phyloP scores from a whole-genome alignment of 139 green algal genomes.

The Picochlorum sp. region DNA sequence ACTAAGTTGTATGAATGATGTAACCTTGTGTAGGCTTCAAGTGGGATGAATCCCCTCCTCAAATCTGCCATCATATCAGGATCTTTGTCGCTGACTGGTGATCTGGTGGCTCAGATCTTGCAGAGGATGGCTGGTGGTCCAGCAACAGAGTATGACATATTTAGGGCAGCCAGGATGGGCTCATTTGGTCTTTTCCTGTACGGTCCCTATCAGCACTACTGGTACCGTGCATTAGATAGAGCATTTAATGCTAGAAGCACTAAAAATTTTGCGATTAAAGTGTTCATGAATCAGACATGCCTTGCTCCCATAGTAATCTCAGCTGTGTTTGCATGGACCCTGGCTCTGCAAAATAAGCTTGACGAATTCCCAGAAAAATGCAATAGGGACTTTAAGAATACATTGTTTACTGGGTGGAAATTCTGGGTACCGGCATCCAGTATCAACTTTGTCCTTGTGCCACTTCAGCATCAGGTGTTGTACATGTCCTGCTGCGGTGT shows the following conservation, averaged over 20 bases:
- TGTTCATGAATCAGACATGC: slow-evolving; percentile 56
- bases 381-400: slow-evolving; percentile 52
- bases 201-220: slow-evolving; percentile 62
- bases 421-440: slow-evolving; percentile 79
- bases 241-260: slow-evolving; percentile 43
- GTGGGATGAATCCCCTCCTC: slow-evolving; percentile 19
- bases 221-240: slow-evolving; percentile 42
- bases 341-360: slow-evolving; percentile 38
- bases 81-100: slow-evolving; percentile 46
- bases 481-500: slow-evolving; percentile 80
- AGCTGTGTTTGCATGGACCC: slow-evolving; percentile 66
- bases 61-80: slow-evolving; percentile 61
- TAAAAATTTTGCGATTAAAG: slow-evolving; percentile 54
- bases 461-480: slow-evolving; percentile 58
- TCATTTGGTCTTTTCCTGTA: slow-evolving; percentile 69
- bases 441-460: slow-evolving; percentile 73
- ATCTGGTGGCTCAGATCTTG: slow-evolving; percentile 59
- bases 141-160: slow-evolving; percentile 31
- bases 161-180: slow-evolving; percentile 58
- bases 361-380: slow-evolving; percentile 49
- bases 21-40: background rate
- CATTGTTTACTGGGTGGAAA: slow-evolving; percentile 77
- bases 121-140: background rate
- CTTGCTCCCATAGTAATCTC: slow-evolving; percentile 58
- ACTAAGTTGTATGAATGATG: too few species aligned